Conservation (phyloP, 1,139 yeast species). For the Taphrina communis region DNA sequence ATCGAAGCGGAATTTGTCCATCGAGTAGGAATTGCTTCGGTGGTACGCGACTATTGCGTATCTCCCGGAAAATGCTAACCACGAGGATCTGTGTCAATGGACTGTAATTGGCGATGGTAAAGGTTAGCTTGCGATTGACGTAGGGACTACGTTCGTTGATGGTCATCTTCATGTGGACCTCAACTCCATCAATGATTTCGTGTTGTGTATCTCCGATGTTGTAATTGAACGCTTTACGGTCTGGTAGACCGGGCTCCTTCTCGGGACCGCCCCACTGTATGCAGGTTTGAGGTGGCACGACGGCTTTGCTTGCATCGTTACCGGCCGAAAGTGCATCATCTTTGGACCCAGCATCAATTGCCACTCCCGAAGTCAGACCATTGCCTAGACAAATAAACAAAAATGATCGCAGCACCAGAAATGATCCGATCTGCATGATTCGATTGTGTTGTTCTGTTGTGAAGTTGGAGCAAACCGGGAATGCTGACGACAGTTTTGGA, state of each 20-base stretch:
- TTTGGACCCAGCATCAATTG: background rate
- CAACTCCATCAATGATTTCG: background rate
- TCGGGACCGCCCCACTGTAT: background rate
- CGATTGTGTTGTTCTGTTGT: background rate
- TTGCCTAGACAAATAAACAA: background rate
- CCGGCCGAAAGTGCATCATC: background rate
- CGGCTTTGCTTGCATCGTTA: background rate
- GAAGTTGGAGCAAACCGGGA: too few species aligned
- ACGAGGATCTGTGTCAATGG: background rate
- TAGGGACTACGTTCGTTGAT: background rate
- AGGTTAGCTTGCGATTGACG: background rate
- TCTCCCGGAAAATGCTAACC: background rate
- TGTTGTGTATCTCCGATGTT: background rate
- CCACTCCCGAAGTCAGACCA: background rate
- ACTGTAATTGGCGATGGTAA: background rate
- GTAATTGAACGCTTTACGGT: slow-evolving; percentile 1
- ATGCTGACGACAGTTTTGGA: too few species aligned
- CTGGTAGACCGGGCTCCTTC: background rate
- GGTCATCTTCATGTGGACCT: background rate
- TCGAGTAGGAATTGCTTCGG: background rate
- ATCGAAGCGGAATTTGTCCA: background rate
- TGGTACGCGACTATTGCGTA: background rate
- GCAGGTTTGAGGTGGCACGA: background rate
- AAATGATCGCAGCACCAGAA: background rate
- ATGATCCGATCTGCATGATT: background rate